Evolutionary conservation across 108 stramenopile species (phyloP), one percentile per base, ranked within the genome.

Genomic region (Conticribra weissflogii): DNA sequence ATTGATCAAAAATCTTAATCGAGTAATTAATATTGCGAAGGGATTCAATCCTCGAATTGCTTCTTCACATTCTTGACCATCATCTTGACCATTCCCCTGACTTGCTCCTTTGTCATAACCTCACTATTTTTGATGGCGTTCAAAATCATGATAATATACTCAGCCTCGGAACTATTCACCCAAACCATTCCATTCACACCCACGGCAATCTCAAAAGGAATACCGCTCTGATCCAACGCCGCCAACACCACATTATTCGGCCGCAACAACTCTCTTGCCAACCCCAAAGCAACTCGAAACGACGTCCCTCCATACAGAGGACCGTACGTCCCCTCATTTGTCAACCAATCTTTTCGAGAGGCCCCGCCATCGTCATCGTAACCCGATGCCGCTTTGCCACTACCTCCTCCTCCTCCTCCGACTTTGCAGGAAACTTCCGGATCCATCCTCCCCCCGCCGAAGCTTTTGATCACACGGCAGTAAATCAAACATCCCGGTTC

Each of bases 141-240:
- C 36, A 78, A 69, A 32, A 94, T 79, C 58, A 89, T 51, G 50
- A 94, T 88, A 9, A 87, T 89, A 71, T 88, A 83, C 52, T 88
- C 85, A 33, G 88, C 77, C 48, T 82, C 69, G 1, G 60, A 66
- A 59, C 76, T 77, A 69, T 91, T 85, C 25, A 94, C 81, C 93
- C 93, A 94, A 32, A 94, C 58, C 61, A 81, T 75, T 17, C 93
- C 93, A 79, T 94, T 94, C 66, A 89, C 86, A 19, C 93, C 93
- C 15, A 94, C 66, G 31, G 81, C 77, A 50, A 94, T 67, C 76
- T 94, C 93, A 78, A 94, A 94, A 9, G 85, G 63, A 31, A 88
- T 53, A 22, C 69, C 63, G 55, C 70, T 65, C n/a, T 68, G 60
- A 41, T 71, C 62, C 31, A 93, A 65, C 59, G 86, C 88, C 19